Percentiles rank a stretch among this genome's conserved stretches.
These are phyloP conservation scores for Scedosporium boydii DNA, from an alignment of 2,329 filamentous ascomycete species.

Conservation along the genomic window DNA sequence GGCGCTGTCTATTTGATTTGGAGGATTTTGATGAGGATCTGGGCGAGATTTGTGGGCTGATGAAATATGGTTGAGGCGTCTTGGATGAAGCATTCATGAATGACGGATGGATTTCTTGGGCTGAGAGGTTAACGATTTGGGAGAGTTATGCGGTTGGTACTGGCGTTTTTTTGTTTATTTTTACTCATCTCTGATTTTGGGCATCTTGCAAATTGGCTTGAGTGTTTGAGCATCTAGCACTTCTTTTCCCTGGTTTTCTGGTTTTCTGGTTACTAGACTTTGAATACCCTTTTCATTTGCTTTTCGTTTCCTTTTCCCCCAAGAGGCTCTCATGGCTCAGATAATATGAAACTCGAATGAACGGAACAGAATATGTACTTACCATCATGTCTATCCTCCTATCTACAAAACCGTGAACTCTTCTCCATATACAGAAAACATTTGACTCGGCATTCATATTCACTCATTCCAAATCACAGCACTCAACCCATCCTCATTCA, in stretches of 20 bases:
- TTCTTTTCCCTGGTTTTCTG: neutral
- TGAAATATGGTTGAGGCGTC: neutral
- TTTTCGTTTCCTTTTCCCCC: neutral
- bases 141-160: no score
- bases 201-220: neutral
- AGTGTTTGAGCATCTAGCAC: neutral
- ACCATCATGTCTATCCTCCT: neutral
- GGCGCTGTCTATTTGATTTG: conserved; percentile 33
- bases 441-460: conserved; percentile 23
- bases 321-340: neutral
- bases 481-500: conserved; percentile 37
- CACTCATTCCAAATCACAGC: conserved; percentile 38
- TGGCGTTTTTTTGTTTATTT: neutral
- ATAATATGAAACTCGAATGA: neutral
- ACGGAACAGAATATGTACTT: neutral
- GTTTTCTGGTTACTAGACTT: neutral
- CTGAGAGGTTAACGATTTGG: no score
- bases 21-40: conserved; percentile 24
- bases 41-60: conserved; percentile 1
- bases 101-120: no score
- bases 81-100: neutral
- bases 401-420: neutral
- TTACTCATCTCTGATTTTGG: no score
- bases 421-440: neutral
- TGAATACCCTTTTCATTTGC: neutral